Evolutionary conservation across 75 land plant genomes (phyloP), one percentile per base, ranked within the genome.

Genomic region (Cunninghamia lanceolata): DNA sequence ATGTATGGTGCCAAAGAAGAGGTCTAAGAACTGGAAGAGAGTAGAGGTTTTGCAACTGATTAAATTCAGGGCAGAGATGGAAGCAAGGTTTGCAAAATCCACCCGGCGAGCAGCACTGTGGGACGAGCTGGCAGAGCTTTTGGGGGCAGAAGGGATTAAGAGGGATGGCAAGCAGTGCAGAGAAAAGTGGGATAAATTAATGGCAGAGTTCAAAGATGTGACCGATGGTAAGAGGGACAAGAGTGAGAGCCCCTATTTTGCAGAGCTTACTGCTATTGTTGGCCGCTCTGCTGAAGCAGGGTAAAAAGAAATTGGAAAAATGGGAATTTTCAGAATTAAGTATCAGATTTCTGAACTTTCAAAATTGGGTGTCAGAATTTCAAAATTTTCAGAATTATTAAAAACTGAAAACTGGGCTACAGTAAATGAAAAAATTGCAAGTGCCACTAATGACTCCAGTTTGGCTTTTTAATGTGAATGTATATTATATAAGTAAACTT

Each of bases 151-250:
- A 46, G 89, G 91, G 42, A 91, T 91, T 59, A 90, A 91, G 73
- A 80, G 92, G 46, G 92, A 91, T 82, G 92, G 92, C 45, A 91
- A 91, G 56, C 92, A 91, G 82, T 91, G 92, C 78, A 71, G 92
- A 47, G 92, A 91, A 52, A 91, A 91, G 85, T 91, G 92, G 92
- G 92, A 91, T 63, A 90, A 91, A 86, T 80, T 91, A 17, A 87
- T 90, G 92, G 92, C 92, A 40, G 92, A 90, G 91, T 90, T 73
- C 71, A 90, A 91, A 71, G 91, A 91, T 82, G 92, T 91, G 8
- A 38, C 84, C 2, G 92, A 91, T 87, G 92, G 92, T 8, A 90
- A 87, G 83, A 83, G 92, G 39, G 92, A 91, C 34, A 89, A 82
- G 56, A 73, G 89, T 13, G 92, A 91, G 84, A 91, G 92, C 52